phyloP scores from a whole-genome alignment of 805 yeast genomes.

The Metschnikowia rubicola region DNA sequence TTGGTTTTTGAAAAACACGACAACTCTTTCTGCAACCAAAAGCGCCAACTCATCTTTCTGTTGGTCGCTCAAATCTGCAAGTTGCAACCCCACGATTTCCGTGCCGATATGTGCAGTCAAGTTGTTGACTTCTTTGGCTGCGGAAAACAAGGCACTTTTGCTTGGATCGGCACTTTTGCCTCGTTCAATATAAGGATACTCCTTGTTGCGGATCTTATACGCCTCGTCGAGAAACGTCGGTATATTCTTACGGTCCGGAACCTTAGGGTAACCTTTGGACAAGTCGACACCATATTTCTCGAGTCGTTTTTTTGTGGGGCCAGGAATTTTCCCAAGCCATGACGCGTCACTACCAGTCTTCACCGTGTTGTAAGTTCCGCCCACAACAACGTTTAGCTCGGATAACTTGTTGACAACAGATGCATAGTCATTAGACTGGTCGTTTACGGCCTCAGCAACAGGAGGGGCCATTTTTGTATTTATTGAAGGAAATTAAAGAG shows the following conservation, averaged over 20 bases:
- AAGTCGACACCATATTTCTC: slow-evolving; percentile 22
- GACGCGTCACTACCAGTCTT: slow-evolving; percentile 4
- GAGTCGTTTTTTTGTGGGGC: slow-evolving; percentile 17
- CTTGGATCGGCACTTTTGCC: slow-evolving; percentile 26
- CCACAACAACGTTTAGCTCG: slow-evolving; percentile 1
- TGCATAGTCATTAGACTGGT: not conserved
- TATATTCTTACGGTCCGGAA: slow-evolving; percentile 18
- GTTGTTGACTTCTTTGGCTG: slow-evolving; percentile 24
- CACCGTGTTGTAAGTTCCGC: not conserved
- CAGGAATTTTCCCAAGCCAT: slow-evolving; percentile 16
- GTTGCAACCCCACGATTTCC: slow-evolving; percentile 26
- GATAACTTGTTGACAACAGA: slow-evolving; percentile 3
- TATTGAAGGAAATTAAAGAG: not conserved
- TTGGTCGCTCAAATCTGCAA: slow-evolving; percentile 23
- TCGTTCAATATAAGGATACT: slow-evolving; percentile 21
- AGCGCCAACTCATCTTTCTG: slow-evolving; percentile 28
- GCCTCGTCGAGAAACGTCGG: slow-evolving; percentile 25
- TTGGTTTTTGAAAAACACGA: slow-evolving; percentile 26
- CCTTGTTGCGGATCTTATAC: slow-evolving; percentile 17
- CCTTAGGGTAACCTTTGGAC: slow-evolving; percentile 23
- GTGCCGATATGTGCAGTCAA: slow-evolving; percentile 28
- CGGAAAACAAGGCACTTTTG: slow-evolving; percentile 26
- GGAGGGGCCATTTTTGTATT: slow-evolving; percentile 1
- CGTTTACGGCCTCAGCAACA: not conserved
- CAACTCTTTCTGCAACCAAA: slow-evolving; percentile 26